Conservation (phyloP, 768 basidiomycete species). For the Hysterangium stoloniferum region DNA sequence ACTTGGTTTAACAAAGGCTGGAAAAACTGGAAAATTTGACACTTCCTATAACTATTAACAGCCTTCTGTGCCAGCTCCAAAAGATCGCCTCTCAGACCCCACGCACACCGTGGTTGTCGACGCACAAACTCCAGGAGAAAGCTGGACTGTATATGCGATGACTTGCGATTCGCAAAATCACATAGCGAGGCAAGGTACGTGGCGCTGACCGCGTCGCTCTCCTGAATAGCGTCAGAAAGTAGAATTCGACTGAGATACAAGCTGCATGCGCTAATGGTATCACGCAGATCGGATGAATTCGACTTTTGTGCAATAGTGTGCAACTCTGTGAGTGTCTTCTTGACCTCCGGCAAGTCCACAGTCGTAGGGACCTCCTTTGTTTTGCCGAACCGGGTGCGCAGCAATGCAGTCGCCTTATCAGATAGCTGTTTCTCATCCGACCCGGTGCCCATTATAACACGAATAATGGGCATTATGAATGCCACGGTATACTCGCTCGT, state of each 20-base stretch:
- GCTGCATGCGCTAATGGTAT: slow-evolving; percentile 59
- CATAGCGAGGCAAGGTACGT: slow-evolving; percentile 57
- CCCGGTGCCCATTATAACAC: slow-evolving; percentile 57
- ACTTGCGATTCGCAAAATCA: slow-evolving; percentile 78
- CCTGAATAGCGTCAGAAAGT: slow-evolving; percentile 30
- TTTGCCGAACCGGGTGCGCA: slow-evolving; percentile 67
- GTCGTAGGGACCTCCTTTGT: slow-evolving; percentile 55
- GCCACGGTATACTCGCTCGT: slow-evolving; percentile 61
- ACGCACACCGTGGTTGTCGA: slow-evolving; percentile 55
- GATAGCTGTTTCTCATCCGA: slow-evolving; percentile 82
- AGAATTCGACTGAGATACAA: slow-evolving; percentile 57
- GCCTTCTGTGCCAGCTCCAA: slow-evolving; percentile 47
- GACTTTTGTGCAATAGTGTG: slow-evolving; percentile 67
- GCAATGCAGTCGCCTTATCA: slow-evolving; percentile 77
- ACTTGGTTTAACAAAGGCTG: slow-evolving; percentile 53
- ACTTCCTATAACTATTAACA: slow-evolving; percentile 70
- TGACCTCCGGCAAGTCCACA: slow-evolving; percentile 36
- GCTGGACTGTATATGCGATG: slow-evolving; percentile 57
- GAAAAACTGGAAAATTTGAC: slow-evolving; percentile 67
- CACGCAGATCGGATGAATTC: slow-evolving; percentile 52
- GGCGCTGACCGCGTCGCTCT: slow-evolving; percentile 37
- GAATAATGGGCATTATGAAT: slow-evolving; percentile 68
- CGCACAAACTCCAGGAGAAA: slow-evolving; percentile 78
- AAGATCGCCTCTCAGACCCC: slow-evolving; percentile 57
- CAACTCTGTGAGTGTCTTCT: slow-evolving; percentile 48